Conservation (phyloP, 2,329 filamentous ascomycete species). For the Diplocarpon mali region DNA sequence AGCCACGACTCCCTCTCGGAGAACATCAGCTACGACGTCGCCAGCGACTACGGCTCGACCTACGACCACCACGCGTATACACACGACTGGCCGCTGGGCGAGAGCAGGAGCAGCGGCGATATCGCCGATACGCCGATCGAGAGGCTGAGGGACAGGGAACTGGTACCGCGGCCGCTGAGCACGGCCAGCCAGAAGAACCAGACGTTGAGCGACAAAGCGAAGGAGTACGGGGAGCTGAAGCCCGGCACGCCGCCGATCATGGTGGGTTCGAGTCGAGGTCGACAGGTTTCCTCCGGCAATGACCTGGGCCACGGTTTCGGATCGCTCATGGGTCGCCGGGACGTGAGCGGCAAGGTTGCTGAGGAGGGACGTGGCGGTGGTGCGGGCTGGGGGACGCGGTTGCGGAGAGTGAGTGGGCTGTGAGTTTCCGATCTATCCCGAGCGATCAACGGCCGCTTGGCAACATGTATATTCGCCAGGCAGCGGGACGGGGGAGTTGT, state of each 20-base stretch:
- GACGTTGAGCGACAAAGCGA: background rate
- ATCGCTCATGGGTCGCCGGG: conserved; percentile 32
- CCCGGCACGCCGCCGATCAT: conserved; percentile 42
- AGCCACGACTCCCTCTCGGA: conserved; percentile 31
- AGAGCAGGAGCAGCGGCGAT: conserved; percentile 36
- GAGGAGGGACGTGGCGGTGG: conserved; percentile 47
- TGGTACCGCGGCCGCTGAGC: background rate
- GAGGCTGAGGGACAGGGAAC: background rate
- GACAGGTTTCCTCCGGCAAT: conserved; percentile 49
- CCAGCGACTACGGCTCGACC: conserved; percentile 10
- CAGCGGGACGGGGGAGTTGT: too few relatives aligned
- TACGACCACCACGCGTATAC: conserved; percentile 31
- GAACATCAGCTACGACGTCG: conserved; percentile 3
- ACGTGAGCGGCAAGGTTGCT: conserved; percentile 62
- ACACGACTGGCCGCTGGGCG: conserved; percentile 30
- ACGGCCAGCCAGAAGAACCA: too few relatives aligned
- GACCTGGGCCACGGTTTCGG: conserved; percentile 34
- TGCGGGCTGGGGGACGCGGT: conserved; percentile 25
- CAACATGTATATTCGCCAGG: too few relatives aligned
- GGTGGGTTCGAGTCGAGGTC: conserved; percentile 29
- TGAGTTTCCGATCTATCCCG: background rate
- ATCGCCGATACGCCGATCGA: conserved; percentile 28
- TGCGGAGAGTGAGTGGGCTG: conserved; percentile 30
- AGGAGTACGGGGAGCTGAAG: conserved; percentile 43
- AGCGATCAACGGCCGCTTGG: too few relatives aligned